Evolutionary conservation across 2,329 filamentous ascomycete species (phyloP).

Genomic region (Xylariaceae sp.): DNA sequence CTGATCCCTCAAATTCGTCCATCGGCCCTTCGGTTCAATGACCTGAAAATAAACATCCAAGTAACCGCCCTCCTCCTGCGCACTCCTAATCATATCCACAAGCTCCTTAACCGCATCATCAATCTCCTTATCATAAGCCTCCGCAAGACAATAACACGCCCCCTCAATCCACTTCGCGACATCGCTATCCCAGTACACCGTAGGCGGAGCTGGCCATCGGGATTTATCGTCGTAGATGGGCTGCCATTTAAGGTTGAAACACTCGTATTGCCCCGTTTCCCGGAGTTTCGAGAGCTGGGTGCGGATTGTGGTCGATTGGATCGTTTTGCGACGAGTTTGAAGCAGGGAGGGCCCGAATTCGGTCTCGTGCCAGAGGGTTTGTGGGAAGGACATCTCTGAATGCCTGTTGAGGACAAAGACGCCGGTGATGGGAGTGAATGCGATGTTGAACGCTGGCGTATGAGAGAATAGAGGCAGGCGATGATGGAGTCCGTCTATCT

Average conservation of each 20-base stretch:
- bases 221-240: slow-evolving; percentile 47
- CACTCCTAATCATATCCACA: slow-evolving; percentile 53
- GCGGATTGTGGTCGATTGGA: slow-evolving; percentile 38
- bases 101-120: slow-evolving; percentile 50
- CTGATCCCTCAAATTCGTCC: slow-evolving; percentile 57
- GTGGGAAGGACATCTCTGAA: slow-evolving; percentile 47
- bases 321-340: slow-evolving; percentile 29
- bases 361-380: slow-evolving; percentile 35
- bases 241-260: slow-evolving; percentile 56
- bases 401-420: neutral
- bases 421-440: neutral
- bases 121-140: slow-evolving; percentile 41
- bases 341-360: slow-evolving; percentile 36
- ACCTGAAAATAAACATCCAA: slow-evolving; percentile 61
- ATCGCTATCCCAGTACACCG: slow-evolving; percentile 56
- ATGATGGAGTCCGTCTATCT: too few relatives aligned
- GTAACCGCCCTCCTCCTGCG: slow-evolving; percentile 59
- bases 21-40: slow-evolving; percentile 51
- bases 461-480: too few relatives aligned
- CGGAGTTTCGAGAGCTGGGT: slow-evolving; percentile 52
- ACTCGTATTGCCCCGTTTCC: slow-evolving; percentile 53
- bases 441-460: too few relatives aligned
- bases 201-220: slow-evolving; percentile 54
- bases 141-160: slow-evolving; percentile 51
- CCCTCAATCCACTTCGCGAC: slow-evolving; percentile 60